Conservation (phyloP, 139 green algal species). For the Closterium sp. region DNA sequence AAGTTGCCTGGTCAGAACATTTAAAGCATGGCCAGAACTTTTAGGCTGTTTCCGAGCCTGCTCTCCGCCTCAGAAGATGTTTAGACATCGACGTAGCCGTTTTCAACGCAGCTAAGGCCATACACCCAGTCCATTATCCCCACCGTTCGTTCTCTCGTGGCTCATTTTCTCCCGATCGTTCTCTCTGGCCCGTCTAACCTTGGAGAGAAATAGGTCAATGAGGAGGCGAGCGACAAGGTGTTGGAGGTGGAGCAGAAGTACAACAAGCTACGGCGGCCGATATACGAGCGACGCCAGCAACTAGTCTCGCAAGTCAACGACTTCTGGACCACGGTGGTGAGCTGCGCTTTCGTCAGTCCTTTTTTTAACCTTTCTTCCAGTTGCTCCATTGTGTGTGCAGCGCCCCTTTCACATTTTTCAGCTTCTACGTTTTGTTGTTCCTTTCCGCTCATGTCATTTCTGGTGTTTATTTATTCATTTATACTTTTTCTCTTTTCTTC, state of each 20-base stretch:
- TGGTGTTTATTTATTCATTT: background rate
- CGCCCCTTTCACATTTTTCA: background rate
- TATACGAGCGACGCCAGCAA: conserved; percentile 58
- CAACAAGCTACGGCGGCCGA: conserved; percentile 60
- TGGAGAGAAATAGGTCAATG: conserved; percentile 60
- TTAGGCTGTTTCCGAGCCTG: background rate
- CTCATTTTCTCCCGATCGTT: background rate
- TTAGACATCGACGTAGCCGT: background rate
- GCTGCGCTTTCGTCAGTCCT: no score
- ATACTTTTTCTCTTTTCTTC: conserved; percentile 6
- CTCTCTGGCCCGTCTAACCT: background rate
- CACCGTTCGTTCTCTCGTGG: no score
- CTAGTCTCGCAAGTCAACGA: conserved; percentile 56
- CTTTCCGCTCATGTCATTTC: background rate
- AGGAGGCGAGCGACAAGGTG: conserved; percentile 66
- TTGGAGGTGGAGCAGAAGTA: conserved; percentile 70
- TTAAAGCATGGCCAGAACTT: no score
- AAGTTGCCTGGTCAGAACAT: background rate
- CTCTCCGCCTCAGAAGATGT: background rate
- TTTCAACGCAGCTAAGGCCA: background rate
- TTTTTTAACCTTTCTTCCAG: no score
- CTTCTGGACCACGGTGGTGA: conserved; percentile 60
- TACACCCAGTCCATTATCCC: background rate
- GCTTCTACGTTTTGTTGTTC: background rate
- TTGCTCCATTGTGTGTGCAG: no score